Conservation (phyloP, 371 early-diverging fungal species). For the Smittium culicis region DNA sequence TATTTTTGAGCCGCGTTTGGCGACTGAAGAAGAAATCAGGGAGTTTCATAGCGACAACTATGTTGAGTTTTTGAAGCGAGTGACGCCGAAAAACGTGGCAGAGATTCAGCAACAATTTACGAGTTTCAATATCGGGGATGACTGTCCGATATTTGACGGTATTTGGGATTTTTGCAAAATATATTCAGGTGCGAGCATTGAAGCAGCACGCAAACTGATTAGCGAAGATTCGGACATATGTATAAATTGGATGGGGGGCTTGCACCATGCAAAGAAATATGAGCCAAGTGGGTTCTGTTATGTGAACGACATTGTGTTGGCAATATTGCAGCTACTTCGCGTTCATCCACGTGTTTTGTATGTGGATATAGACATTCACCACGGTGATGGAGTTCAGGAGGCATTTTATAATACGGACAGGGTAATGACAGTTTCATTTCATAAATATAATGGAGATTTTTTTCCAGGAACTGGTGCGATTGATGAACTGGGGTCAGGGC, state of each 20-base stretch:
- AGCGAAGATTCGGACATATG: constrained; percentile 64
- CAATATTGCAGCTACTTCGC: constrained; percentile 72
- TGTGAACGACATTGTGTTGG: constrained; percentile 89
- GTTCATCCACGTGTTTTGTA: constrained; percentile 75
- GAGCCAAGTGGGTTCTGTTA: constrained; percentile 94
- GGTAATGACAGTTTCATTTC: constrained; percentile 87
- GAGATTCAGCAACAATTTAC: constrained; percentile 47
- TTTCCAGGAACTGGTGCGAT: constrained; percentile 89
- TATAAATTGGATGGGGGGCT: constrained; percentile 92
- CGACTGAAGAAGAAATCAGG: constrained; percentile 89
- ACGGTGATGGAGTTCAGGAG: constrained; percentile 94
- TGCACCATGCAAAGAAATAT: constrained; percentile 89
- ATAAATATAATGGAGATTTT: constrained; percentile 87
- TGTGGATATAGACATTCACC: constrained; percentile 92
- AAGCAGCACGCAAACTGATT: constrained; percentile 65
- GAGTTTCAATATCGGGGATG: constrained; percentile 83
- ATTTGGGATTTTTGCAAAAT: constrained; percentile 90
- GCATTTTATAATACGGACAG: constrained; percentile 83
- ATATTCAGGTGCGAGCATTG: constrained; percentile 77
- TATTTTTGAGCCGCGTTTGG: constrained; percentile 74
- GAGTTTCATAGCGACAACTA: constrained; percentile 96
- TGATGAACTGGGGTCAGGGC: constrained; percentile 53
- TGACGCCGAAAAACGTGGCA: constrained; percentile 79
- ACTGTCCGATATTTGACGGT: constrained; percentile 96
- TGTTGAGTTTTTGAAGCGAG: constrained; percentile 90